These are phyloP conservation scores for Amoebophrya sp. DNA, from an alignment of 169 alveolate genomes.

Conservation along the genomic window DNA sequence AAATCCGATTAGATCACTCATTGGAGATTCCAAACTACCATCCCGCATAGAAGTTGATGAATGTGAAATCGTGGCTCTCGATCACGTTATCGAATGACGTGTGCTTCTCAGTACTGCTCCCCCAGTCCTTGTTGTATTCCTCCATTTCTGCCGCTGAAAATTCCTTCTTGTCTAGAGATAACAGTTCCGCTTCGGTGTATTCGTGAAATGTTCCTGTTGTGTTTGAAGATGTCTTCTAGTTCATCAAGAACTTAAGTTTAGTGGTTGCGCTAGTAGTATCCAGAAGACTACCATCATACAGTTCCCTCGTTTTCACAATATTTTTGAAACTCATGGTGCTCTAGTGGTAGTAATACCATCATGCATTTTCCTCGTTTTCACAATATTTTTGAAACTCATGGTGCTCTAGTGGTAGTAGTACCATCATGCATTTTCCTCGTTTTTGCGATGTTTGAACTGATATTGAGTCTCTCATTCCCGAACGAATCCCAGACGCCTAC, in stretches of 20 bases:
- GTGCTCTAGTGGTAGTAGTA: no score
- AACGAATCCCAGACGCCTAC: neutral
- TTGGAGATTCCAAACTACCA: no score
- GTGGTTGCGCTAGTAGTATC: no score
- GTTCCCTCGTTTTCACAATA: no score
- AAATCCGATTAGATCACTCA: no score
- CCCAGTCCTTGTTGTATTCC: neutral
- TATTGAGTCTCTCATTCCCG: neutral
- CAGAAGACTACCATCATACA: no score
- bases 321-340: no score
- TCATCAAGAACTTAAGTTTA: no score
- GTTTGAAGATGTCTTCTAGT: no score
- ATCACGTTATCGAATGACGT: neutral
- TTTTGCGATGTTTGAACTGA: neutral
- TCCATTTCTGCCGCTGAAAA: neutral
- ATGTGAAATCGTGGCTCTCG: neutral
- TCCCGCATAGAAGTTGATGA: neutral
- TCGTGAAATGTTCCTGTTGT: neutral
- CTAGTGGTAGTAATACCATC: no score
- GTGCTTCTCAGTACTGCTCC: conserved; percentile 20
- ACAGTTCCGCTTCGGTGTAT: neutral
- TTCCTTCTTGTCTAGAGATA: neutral
- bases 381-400: no score
- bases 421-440: neutral
- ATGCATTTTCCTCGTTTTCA: no score